Evolutionary conservation across 2,329 filamentous ascomycete genomes (phyloP), one percentile per base, ranked within the genome.

Genomic region (Neofusicoccum sp.): DNA sequence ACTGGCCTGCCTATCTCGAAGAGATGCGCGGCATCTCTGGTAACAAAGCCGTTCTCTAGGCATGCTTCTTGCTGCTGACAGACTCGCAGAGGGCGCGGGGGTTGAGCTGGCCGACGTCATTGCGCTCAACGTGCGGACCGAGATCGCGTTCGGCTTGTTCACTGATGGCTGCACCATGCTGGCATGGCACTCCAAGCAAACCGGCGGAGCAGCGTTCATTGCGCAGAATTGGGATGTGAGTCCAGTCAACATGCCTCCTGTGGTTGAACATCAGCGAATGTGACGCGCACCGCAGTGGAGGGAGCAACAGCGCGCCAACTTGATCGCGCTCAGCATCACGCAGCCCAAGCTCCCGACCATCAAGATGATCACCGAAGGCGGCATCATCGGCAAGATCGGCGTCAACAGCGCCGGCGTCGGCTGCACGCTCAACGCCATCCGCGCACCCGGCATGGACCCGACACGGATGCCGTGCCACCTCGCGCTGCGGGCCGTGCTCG

Each of bases 331-430:
- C 16, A 77, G 77, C 38, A 80, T 84, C 51, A 67, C 70, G 0
- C 78, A 80, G 49, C 63, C 68, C 0, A 66, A 63, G 6, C 79
- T 79, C 30, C 82, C 83, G 0, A 73, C 73, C 1, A 79, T 86
- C 61, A 70, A 79, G 14, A 84, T 84, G 75, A 75, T 86, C 24
- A 86, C 84, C 0, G 85, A 87, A 67, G 83, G 80, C 0, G 84
- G 85, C 12, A 79, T 87, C 24, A 80, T 89, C 34, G 86, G 85
- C 12, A 89, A 89, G 70, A 87, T 89, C 24, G 86, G 86, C 0
- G 76, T 88, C 65, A 89, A 89, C 66, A 75, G 73, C 14, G 67
- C 70, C 0, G 84, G 85, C 0, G 83, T 89, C 0, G 86, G 84
- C 0, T 80, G 82, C 0, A 82, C 81, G 44, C 74, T 88, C 7